A percentile compares a stretch with the other conserved stretches of the same genome.
Conservation (phyloP, 2,329 filamentous ascomycete species). For the Hypoxylon sp. region DNA sequence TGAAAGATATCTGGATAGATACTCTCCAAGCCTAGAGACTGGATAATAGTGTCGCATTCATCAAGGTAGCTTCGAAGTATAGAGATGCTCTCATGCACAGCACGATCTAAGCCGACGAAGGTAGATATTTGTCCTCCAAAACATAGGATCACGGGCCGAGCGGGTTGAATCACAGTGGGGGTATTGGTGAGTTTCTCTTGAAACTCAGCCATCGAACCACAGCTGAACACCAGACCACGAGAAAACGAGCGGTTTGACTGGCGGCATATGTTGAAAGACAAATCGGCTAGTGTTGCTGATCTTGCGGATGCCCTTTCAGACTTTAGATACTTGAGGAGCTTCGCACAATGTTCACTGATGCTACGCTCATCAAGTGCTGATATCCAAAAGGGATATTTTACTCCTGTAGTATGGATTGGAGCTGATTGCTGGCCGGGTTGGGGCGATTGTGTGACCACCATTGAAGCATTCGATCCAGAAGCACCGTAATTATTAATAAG, state of each 20-base stretch:
- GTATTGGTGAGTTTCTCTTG: conserved; percentile 39
- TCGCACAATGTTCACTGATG: conserved; percentile 41
- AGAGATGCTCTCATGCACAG: conserved; percentile 50
- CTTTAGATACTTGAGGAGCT: background rate
- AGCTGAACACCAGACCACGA: conserved; percentile 3
- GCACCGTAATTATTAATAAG: conserved; percentile 58
- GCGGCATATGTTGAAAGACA: conserved; percentile 10
- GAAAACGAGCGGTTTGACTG: conserved; percentile 4
- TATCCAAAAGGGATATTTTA: conserved; percentile 37
- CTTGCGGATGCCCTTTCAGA: background rate
- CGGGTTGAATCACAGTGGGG: background rate
- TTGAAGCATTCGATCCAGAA: conserved; percentile 51
- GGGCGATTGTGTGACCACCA: conserved; percentile 48
- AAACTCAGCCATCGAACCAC: conserved; percentile 50
- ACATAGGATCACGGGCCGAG: conserved; percentile 55
- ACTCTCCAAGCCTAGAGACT: conserved; percentile 41
- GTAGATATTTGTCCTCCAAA: conserved; percentile 56
- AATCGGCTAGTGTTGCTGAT: background rate
- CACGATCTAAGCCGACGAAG: conserved; percentile 52
- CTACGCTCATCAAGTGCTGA: conserved; percentile 45
- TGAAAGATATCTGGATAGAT: conserved; percentile 57
- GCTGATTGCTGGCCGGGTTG: conserved; percentile 3
- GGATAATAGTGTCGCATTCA: conserved; percentile 35
- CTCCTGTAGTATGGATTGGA: conserved; percentile 2
- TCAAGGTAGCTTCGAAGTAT: conserved; percentile 51